Conservation (phyloP, 2,329 filamentous ascomycete genomes). For the Teratosphaeria destructans region DNA sequence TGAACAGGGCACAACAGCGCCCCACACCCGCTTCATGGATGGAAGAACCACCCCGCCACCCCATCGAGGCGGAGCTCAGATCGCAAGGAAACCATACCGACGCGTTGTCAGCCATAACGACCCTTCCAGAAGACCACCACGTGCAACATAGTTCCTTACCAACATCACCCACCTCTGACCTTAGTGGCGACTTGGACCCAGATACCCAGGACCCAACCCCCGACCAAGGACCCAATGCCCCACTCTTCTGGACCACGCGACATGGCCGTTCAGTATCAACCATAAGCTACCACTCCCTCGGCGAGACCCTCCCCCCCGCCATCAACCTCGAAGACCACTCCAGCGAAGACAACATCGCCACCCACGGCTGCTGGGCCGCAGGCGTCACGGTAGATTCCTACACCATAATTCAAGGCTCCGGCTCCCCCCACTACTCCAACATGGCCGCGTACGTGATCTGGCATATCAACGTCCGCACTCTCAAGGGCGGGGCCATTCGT, state of each 20-base stretch:
- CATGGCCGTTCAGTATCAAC: conserved; percentile 29
- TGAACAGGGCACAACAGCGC: neutral
- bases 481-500: conserved; percentile 45
- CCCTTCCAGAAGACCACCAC: conserved; percentile 2
- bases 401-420: conserved; percentile 45
- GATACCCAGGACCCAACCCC: neutral
- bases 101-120: neutral
- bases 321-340: conserved; percentile 58
- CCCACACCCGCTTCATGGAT: neutral
- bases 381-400: conserved; percentile 53
- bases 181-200: neutral
- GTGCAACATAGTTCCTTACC: neutral
- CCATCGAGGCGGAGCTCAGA: neutral
- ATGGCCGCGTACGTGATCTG: conserved; percentile 77
- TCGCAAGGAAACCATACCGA: neutral
- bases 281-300: conserved; percentile 25
- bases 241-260: conserved; percentile 34
- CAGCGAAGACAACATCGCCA: conserved; percentile 46
- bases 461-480: conserved; percentile 79
- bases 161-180: neutral
- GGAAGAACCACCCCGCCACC: neutral
- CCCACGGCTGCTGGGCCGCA: conserved; percentile 50
- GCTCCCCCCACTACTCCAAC: conserved; percentile 32
- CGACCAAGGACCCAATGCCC: conserved; percentile 20
- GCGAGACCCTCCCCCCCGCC: conserved; percentile 27